Base-by-base conservation (phyloP, 768 basidiomycete species). In the Auricularia heimuer region DNA sequence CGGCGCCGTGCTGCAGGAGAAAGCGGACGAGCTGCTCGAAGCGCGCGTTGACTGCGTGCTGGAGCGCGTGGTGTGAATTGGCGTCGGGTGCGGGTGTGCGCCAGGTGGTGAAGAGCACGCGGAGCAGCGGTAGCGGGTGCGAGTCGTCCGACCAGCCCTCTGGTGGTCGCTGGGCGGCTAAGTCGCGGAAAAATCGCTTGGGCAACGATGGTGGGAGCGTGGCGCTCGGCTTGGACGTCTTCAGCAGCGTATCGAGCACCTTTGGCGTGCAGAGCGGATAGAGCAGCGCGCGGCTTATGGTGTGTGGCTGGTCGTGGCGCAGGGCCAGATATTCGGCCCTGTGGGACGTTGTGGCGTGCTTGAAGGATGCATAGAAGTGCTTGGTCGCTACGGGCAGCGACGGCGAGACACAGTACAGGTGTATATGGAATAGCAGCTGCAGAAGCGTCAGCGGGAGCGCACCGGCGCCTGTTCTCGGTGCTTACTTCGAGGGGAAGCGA, bases 241-340 rank as follows among this genome's bases (percentile, higher is more conserved):
- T 29, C 8, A 60, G 29, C 29, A 60, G 56, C 4, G 24, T 14
- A 6, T 60, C 29, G 16, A 60, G 29, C 10, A 60, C 34, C 56
- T 18, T 35, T 4, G 56, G 56, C 34, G 56, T 60, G 34, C 56
- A 60, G 14, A 60, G 21, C 29, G 56, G 56, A 18, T 60, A 60
- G 33, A 60, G 56, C 29, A 60, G 29, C 4, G 56, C 56, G 24
- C 34, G 24, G 21, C 7, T 60, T 29, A 60, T 60, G 24, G 56
- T 60, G 24, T 60, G 56, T 8, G 56, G 56, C 56, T 60, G 56
- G 11, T 60, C 56, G 29, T 60, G 56, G 56, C 56, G 56, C 10
- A 6, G 56, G 29, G 56, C 56, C 24, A 60, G 21, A 29, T 60
- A 60, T 33, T 60, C 56, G 7, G 34, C 34, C 7, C 29, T 6